phyloP scores from a whole-genome alignment of 108 stramenopile species.

The Epithemia pelagica region DNA sequence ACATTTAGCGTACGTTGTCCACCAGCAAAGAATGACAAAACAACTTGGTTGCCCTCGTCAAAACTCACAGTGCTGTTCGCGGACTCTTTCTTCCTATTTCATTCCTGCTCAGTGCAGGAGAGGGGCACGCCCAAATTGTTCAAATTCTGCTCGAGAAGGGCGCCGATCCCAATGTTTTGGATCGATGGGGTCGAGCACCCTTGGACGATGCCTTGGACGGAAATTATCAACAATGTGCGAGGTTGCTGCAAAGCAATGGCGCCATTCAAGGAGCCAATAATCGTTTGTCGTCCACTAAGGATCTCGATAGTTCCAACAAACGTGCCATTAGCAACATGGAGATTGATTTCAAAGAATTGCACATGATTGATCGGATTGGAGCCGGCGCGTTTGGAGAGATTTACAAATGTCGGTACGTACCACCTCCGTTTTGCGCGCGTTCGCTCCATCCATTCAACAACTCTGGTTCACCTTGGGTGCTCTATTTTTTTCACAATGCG shows the following conservation, averaged over 20 bases:
- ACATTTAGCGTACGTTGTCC: constrained; percentile 83
- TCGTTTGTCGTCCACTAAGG: no score
- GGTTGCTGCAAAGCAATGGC: constrained; percentile 45
- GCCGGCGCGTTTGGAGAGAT: constrained; percentile 87
- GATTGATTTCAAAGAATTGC: constrained; percentile 70
- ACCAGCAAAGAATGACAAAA: no score
- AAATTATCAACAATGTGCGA: constrained; percentile 23
- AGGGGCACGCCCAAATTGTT: constrained; percentile 67
- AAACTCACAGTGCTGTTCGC: no score
- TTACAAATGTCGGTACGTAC: constrained; percentile 80
- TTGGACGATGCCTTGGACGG: constrained; percentile 69
- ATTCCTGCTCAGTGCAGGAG: no score
- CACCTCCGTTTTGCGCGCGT: neutral
- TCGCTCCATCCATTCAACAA: neutral
- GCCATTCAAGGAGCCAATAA: constrained; percentile 20
- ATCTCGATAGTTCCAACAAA: constrained; percentile 1
- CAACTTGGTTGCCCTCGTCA: no score
- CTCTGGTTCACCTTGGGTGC: neutral
- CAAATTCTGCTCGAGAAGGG: constrained; percentile 46
- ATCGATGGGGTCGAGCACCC: constrained; percentile 84
- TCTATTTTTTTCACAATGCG: no score
- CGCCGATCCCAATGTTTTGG: constrained; percentile 70
- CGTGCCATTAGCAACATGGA: constrained; percentile 58
- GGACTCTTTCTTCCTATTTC: no score
- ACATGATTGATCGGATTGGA: constrained; percentile 83